These are phyloP conservation scores for Backusella tarrabulga DNA, from an alignment of 192 early-diverging fungal species.

Conservation along the genomic window DNA sequence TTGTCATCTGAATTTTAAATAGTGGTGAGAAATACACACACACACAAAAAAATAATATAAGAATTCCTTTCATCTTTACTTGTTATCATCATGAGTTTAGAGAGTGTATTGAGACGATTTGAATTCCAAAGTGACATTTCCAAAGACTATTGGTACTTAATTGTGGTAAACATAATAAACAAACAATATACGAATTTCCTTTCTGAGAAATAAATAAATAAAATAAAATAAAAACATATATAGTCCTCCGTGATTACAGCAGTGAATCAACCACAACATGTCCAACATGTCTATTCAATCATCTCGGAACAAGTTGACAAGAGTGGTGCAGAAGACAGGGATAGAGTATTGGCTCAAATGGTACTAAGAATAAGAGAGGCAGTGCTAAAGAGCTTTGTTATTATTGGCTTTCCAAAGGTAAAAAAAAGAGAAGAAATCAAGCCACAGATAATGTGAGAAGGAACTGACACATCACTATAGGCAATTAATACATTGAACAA, in stretches of 20 bases:
- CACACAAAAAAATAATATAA: not conserved
- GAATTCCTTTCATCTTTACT: not conserved
- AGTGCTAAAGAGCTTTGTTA: constrained; percentile 14
- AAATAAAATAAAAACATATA: not conserved
- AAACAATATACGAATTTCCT: not conserved
- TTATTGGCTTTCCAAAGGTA: constrained; percentile 25
- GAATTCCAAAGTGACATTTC: not conserved
- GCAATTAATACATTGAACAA: constrained; percentile 12
- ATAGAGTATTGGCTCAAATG: not conserved
- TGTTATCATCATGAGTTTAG: not conserved
- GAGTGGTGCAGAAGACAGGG: not conserved
- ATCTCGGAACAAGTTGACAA: not conserved
- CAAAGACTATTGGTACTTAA: not conserved
- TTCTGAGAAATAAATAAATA: not conserved
- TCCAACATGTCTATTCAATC: constrained; percentile 1
- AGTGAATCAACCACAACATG: constrained; percentile 20
- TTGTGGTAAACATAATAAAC: not conserved
- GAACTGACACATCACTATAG: not conserved
- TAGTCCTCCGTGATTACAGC: constrained; percentile 9
- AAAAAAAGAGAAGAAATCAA: not conserved
- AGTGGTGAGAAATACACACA: no score
- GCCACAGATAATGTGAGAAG: not conserved
- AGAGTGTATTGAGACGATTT: not conserved
- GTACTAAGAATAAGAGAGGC: constrained; percentile 12
- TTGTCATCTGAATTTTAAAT: not conserved